These are phyloP conservation scores for Emydomyces testavorans DNA, from an alignment of 2,329 filamentous ascomycete genomes.

Conservation along the genomic window DNA sequence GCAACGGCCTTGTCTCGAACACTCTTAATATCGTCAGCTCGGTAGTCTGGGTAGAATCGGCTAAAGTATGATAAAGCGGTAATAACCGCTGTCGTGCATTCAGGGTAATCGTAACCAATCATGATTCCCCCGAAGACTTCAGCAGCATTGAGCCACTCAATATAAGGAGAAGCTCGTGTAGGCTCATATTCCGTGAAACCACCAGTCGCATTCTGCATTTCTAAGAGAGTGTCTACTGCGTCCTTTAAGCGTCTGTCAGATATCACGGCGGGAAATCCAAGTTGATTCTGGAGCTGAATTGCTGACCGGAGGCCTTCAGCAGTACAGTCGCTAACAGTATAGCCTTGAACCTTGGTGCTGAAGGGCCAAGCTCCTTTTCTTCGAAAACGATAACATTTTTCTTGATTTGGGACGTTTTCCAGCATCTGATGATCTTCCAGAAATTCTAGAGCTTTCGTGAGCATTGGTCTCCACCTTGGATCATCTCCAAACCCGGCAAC, in stretches of 20 bases:
- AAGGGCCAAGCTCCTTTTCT: constrained; percentile 95
- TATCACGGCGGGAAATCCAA: constrained; percentile 62
- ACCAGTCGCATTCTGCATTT: constrained; percentile 78
- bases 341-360: constrained; percentile 83
- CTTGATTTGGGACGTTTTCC: constrained; percentile 66
- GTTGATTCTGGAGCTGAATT: constrained; percentile 68
- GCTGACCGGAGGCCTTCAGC: constrained; percentile 82
- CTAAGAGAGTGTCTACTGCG: constrained; percentile 77
- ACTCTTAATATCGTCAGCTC: constrained; percentile 57
- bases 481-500: constrained; percentile 69
- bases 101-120: constrained; percentile 96
- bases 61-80: constrained; percentile 76
- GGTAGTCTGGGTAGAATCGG: constrained; percentile 69
- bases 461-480: constrained; percentile 67
- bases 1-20: constrained; percentile 63
- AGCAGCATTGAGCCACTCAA: constrained; percentile 85
- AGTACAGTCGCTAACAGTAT: constrained; percentile 89
- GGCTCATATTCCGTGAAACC: constrained; percentile 86
- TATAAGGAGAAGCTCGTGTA: constrained; percentile 60
- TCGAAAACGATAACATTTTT: constrained; percentile 74
- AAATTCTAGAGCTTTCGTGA: constrained; percentile 69
- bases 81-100: constrained; percentile 91
- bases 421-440: constrained; percentile 85
- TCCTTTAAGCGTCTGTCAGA: constrained; percentile 70
- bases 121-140: constrained; percentile 96